A percentile compares a stretch with the other conserved stretches of the same genome.
Conservation (phyloP, 352 stramenopile genomes). For the Elongisporangium anandrum region DNA sequence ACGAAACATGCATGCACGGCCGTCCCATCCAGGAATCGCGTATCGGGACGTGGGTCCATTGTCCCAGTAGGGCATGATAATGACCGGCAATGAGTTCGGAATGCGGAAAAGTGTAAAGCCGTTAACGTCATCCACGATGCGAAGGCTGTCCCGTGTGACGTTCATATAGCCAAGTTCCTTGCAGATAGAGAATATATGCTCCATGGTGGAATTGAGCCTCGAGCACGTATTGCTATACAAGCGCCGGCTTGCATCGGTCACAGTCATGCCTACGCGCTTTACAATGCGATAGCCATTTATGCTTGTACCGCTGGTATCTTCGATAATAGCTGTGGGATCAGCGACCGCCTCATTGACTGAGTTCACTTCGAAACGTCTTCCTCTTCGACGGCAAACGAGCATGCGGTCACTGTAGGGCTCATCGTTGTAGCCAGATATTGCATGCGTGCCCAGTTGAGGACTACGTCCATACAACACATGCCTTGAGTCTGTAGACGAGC, state of each 20-base stretch:
- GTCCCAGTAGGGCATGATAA: slow-evolving; percentile 37
- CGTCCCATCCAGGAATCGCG: slow-evolving; percentile 17
- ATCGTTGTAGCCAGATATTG: too few relatives aligned
- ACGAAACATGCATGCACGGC: slow-evolving; percentile 21
- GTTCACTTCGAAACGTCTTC: too few relatives aligned
- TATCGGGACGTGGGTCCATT: slow-evolving; percentile 10
- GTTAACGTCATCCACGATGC: slow-evolving; percentile 12
- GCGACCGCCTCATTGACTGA: too few relatives aligned
- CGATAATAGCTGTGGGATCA: too few relatives aligned
- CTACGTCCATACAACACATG: slow-evolving; percentile 12
- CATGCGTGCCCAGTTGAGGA: too few relatives aligned
- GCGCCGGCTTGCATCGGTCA: not conserved
- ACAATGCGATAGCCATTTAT: slow-evolving; percentile 6
- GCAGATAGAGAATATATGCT: slow-evolving; percentile 14
- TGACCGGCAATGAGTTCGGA: slow-evolving; percentile 13
- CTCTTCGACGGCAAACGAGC: too few relatives aligned
- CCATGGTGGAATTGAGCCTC: slow-evolving; percentile 9
- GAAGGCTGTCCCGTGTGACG: slow-evolving; percentile 13
- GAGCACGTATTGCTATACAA: slow-evolving; percentile 16
- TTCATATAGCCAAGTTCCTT: slow-evolving; percentile 16
- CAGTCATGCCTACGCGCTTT: not conserved
- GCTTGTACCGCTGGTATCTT: slow-evolving; percentile 2
- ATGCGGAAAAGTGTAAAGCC: slow-evolving; percentile 10
- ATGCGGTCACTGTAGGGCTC: too few relatives aligned
- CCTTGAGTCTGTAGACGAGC: slow-evolving; percentile 7